Base-by-base conservation (phyloP, 2,329 filamentous ascomycete genomes). In the Trichoderma lentiforme region DNA sequence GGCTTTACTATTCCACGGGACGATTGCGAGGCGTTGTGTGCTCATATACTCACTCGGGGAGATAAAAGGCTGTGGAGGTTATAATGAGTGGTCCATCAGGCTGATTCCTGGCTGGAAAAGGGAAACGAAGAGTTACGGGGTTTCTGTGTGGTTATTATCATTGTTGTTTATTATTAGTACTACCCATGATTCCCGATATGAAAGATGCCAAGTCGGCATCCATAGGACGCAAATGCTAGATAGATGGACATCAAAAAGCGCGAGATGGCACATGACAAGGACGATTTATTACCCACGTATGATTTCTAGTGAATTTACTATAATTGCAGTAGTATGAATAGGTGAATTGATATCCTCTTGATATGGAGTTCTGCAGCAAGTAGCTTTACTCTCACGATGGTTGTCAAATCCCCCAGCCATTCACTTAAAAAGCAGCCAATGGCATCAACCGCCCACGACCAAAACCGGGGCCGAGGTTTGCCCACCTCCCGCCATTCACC, bases 21-120 rank as follows among this genome's bases (percentile, higher is more conserved):
- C n/a, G 30, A 62, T 58, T 70, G 56, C 66, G 66, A 70, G 66
- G 66, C 66, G 66, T 70, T 70, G 30, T 53, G 28, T 70, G 57
- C 30, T 61, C 2, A 28, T 28, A 53, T 36, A 18, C 66, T 18
- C 6, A 15, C 65, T n/a, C 7, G 18, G 26, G 24, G 56, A 53
- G 66, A 62, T n/a, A 39, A 62, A 62, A 67, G n/a, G 39, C 28
- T 32, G 66, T 30, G 21, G 57, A 32, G 14, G 39, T 18, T 18
- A 70, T 70, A 70, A 70, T 70, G 57, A n/a, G 56, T 70, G 56
- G 57, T 30, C 32, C 21, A 30, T 58, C 30, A 51, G 26, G 18
- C 53, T n/a, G n/a, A 36, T 9, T 21, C 53, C 26, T 51, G 56
- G 56, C 34, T 68, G 53, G 56, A 61, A 61, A 51, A 28, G 21